Evolutionary conservation across 495 filamentous ascomycete genomes (phyloP), one percentile per base, ranked within the genome.

Genomic region (Neurospora sp.): DNA sequence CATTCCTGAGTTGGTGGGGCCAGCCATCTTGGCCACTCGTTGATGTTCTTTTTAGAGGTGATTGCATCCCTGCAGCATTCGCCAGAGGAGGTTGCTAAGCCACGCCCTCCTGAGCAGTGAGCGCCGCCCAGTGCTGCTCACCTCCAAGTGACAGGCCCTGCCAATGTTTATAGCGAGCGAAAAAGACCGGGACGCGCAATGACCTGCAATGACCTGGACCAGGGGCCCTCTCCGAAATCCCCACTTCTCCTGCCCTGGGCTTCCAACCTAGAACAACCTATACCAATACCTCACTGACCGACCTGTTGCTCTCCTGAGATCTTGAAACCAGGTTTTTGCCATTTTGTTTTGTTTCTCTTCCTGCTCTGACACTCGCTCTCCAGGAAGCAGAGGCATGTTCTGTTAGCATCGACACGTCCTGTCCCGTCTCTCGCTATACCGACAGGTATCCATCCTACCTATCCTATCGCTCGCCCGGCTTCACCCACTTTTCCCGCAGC

Each of bases 251-350:
- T 62, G 54, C 54, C 54, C 54, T 62, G 54, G 54, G 54, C 54
- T 62, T 35, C 54, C 23, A 35, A 66, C 27, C 54, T 66, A 66
- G 54, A 62, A 62, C 54, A 62, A 35, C 54, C 54, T 69, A 35
- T 35, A 37, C 71, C 31, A 37, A 31, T 20, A 37, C 71, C 35
- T 72, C 27, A 39, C 54, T 35, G 71, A 70, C 71, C 39, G 37
- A 60, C 39, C 35, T 66, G 31, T 69, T 35, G 54, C 54, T 79
- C 77, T 75, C 74, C 75, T 75, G 77, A 74, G 74, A 60, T 77
- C 72, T 74, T 77, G 76, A 78, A 76, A 76, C 76, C 72, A 70
- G 46, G 74, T 76, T 79, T 77, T 74, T 66, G 54, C 54, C 54
- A 74, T 80, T 66, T 66, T 66, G 54, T 66, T 66, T 46, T 74